Evolutionary conservation across 495 filamentous ascomycete species (phyloP).

Genomic region (Penicillium longicatenatum): DNA sequence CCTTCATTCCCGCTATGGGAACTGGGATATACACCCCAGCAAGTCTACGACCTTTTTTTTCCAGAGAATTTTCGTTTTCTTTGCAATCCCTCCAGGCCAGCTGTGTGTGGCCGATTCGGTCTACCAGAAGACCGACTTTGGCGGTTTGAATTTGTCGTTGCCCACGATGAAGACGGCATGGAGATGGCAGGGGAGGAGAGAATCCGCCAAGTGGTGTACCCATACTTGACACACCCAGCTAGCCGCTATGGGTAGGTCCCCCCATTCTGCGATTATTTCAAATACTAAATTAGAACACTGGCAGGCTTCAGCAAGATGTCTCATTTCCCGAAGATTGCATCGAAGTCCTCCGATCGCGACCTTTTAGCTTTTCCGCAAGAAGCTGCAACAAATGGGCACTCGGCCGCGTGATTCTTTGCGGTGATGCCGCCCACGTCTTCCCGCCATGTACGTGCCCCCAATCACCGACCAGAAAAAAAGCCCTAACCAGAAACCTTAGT

Average conservation of each 20-base stretch:
- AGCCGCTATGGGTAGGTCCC: slow-evolving; percentile 32
- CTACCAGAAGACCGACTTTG: slow-evolving; percentile 43
- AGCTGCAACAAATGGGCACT: slow-evolving; percentile 55
- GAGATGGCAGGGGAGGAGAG: slow-evolving; percentile 30
- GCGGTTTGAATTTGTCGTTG: slow-evolving; percentile 52
- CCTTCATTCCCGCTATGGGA: slow-evolving; percentile 52
- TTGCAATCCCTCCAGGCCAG: slow-evolving; percentile 43
- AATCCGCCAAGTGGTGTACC: slow-evolving; percentile 31
- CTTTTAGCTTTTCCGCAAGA: slow-evolving; percentile 49
- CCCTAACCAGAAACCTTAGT: slow-evolving; percentile 25
- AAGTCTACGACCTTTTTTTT: slow-evolving; percentile 55
- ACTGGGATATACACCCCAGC: slow-evolving; percentile 46
- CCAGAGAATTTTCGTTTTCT: slow-evolving; percentile 50
- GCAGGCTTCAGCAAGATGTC: slow-evolving; percentile 31
- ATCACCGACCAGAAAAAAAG: neutral
- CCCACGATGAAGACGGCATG: slow-evolving; percentile 27
- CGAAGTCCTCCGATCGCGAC: slow-evolving; percentile 49
- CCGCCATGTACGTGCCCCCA: slow-evolving; percentile 44
- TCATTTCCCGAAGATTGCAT: slow-evolving; percentile 52
- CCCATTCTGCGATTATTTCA: neutral
- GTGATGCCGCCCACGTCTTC: slow-evolving; percentile 58
- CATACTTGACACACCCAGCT: slow-evolving; percentile 36
- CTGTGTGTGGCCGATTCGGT: slow-evolving; percentile 53
- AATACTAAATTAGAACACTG: neutral
- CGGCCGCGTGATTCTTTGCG: slow-evolving; percentile 46